Percentiles rank a stretch among this genome's conserved stretches.
Evolutionary conservation across 805 yeast genomes (phyloP).

Genomic region (Wickerhamiella qilinensis): DNA sequence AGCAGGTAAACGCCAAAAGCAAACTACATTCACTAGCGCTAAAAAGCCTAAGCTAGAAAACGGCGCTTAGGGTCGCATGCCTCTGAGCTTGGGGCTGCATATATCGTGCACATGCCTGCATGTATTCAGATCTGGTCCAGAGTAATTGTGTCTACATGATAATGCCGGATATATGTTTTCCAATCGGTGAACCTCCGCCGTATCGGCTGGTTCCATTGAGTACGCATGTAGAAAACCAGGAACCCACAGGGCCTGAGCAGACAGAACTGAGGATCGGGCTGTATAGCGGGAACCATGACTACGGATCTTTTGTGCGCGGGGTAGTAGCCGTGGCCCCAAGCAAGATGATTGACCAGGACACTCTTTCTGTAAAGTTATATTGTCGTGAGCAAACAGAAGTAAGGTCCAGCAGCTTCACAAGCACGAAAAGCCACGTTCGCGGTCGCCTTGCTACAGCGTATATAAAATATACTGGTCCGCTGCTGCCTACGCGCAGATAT

Average conservation of each 20-base stretch:
- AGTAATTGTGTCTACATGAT: too few species aligned
- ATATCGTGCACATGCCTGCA: too few species aligned
- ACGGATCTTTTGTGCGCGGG: background rate
- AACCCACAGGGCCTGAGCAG: too few species aligned
- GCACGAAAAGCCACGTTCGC: background rate
- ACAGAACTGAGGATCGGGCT: too few species aligned
- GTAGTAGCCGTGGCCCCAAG: background rate
- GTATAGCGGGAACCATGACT: background rate
- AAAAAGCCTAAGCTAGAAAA: too few species aligned
- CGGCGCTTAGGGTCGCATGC: too few species aligned
- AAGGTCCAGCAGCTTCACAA: background rate
- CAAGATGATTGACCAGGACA: background rate
- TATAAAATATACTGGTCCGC: background rate
- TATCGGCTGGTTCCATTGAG: too few species aligned
- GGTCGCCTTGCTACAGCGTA: background rate
- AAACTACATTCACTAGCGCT: background rate
- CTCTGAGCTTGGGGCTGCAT: too few species aligned
- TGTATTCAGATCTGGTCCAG: too few species aligned
- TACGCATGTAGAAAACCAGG: too few species aligned
- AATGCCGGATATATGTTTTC: too few species aligned
- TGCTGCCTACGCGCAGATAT: background rate
- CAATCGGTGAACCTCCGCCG: too few species aligned
- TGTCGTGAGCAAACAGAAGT: background rate
- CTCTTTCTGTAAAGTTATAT: background rate
- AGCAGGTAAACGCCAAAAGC: constrained; percentile 18